These are phyloP conservation scores for Colletotrichum horii DNA, from an alignment of 2,329 filamentous ascomycete species.

Conservation along the genomic window DNA sequence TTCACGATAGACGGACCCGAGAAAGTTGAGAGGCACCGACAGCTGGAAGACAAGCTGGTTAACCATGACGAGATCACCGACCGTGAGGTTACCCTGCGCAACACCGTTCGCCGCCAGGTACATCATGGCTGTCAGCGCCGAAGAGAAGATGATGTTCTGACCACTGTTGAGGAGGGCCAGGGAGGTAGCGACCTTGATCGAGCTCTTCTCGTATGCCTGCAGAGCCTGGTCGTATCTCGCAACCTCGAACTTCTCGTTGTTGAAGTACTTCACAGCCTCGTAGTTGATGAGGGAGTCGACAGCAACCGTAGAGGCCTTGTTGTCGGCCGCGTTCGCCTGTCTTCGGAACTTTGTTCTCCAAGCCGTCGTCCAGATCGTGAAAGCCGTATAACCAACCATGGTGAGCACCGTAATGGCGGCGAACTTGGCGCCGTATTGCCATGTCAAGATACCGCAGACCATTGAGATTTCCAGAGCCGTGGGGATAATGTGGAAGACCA, in stretches of 20 bases:
- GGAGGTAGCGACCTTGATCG: conserved; percentile 96
- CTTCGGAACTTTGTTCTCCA: conserved; percentile 97
- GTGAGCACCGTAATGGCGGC: conserved; percentile 88
- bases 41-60: conserved; percentile 99
- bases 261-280: conserved; percentile 99
- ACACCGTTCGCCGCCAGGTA: conserved; percentile 93
- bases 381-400: conserved; percentile 94
- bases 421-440: conserved; percentile 92
- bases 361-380: conserved; percentile 94
- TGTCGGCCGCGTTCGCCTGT: conserved; percentile 95
- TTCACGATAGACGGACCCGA: conserved; percentile 97
- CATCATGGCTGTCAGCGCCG: conserved; percentile 96
- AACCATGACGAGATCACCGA: conserved; percentile 97
- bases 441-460: conserved; percentile 95
- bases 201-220: conserved; percentile 86
- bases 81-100: conserved; percentile 78
- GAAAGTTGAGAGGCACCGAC: conserved; percentile 94
- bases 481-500: conserved; percentile 97
- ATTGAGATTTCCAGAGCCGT: conserved; percentile 93
- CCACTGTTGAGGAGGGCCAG: conserved; percentile 91
- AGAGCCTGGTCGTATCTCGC: conserved; percentile 88
- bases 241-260: conserved; percentile 96
- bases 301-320: conserved; percentile 91
- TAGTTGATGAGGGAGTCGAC: conserved; percentile 99
- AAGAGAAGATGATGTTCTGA: conserved; percentile 97